Base-by-base conservation (phyloP, 83 land plant species). In the Picea abies region DNA sequence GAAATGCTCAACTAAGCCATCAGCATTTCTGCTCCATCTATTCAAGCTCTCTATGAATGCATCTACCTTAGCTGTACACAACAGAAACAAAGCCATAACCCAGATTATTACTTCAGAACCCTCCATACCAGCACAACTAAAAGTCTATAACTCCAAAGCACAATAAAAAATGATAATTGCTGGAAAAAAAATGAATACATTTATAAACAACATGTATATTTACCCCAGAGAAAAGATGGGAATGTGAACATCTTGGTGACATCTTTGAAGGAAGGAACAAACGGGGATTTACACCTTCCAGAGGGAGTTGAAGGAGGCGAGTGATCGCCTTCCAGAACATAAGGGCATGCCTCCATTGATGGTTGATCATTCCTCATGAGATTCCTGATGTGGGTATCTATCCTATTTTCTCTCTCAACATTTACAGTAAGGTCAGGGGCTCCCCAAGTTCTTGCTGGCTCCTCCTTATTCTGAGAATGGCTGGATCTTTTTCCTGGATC, bases 21-120 rank as follows among this genome's bases (percentile, higher is more conserved):
- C 81, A 19, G 86, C 83, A 52, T 39, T 81, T 37, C 76, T 84
- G 64, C 71, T 81, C 37, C 81, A 84, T 73, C 69, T 84, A 79
- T 76, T 84, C 83, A 84, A 76, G 80, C 76, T 44, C 52, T 62
- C 56, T 63, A 84, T 63, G 25, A 56, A 77, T 8, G 79, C 65
- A 75, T 73, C 72, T 4, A 65, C 67, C 60, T 84, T 84, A 58
- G 60, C 86, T 84, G 86, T 15, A 73, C 44, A 37, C 47, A 66
- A 19, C 65, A 41, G 22, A 73, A 8, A 82, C 26, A 44, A 75
- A 70, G 22, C 7, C 78, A 56, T 82, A 68, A 67, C 16, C 4
- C 17, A 56, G 58, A 56, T 56, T 56, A 12, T 56, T 12, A 56
- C 12, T 14, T 56, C 58, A 56, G 58, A 56, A 56, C 15, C 58